Percentiles rank a stretch among this genome's conserved stretches.
Conservation (phyloP, 2,329 filamentous ascomycete species). For the Didymosphaeria variabile region DNA sequence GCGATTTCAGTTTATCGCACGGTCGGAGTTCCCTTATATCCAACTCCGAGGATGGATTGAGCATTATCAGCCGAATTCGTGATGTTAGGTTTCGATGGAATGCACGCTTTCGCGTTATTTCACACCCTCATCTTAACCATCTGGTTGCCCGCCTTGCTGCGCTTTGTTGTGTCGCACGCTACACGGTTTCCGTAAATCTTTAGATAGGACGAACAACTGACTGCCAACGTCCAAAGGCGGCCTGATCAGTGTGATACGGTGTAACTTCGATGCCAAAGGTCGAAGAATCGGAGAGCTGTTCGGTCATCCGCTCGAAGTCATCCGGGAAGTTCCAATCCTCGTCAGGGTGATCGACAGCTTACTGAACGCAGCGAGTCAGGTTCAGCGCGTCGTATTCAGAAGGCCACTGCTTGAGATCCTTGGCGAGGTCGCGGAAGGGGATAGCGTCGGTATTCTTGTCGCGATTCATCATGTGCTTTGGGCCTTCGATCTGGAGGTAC, state of each 20-base stretch:
- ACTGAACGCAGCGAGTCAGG: conserved; percentile 22
- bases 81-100: too few relatives aligned
- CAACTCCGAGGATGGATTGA: too few relatives aligned
- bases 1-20: too few relatives aligned
- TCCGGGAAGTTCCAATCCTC: conserved; percentile 23
- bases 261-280: background rate
- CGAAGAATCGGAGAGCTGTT: conserved; percentile 12
- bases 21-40: too few relatives aligned
- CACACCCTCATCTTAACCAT: too few relatives aligned
- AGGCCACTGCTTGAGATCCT: conserved; percentile 16
- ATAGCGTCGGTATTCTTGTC: background rate
- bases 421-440: conserved; percentile 18
- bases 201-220: too few relatives aligned
- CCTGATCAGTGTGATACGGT: conserved; percentile 13
- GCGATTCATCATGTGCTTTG: background rate
- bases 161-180: too few relatives aligned
- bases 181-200: too few relatives aligned
- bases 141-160: too few relatives aligned
- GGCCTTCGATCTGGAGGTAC: background rate
- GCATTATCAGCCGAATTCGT: too few relatives aligned
- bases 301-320: conserved; percentile 18
- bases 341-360: conserved; percentile 15
- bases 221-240: background rate
- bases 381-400: conserved; percentile 21
- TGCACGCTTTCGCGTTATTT: too few relatives aligned